Evolutionary conservation across 306 rosid species (phyloP), one percentile per base, ranked within the genome.

Genomic region (Rosa persica): DNA sequence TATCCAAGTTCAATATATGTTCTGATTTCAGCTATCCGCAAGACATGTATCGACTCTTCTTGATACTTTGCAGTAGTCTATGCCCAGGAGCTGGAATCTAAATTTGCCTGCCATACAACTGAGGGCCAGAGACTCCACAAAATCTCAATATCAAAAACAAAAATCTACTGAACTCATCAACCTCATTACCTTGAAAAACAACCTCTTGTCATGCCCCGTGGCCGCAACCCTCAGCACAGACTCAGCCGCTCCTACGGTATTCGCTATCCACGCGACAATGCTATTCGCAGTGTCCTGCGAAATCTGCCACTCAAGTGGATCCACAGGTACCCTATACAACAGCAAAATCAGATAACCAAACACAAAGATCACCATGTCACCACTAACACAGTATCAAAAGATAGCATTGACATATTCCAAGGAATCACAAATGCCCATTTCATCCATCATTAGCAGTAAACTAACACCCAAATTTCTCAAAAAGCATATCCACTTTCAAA

Each of bases 181-280:
- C 9, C n/a, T n/a, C 57, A 4, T 15, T 79, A 90, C 98, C 94
- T 90, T 95, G 8, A 95, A 72, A 76, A 92, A 95, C 44, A 95
- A 96, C 85, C 98, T 88, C 83, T 92, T 95, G 81, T 95, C 98
- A 68, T 91, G 98, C 67, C 97, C 98, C 3, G 97, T 95, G 2
- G 98, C 98, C 1, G 98, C 98, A 52, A 95, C 98, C 81, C 98
- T 91, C 49, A 95, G 82, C 5, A 95, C 98, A 54, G 98, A 95
- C 81, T 92, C 98, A 2, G 98, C 89, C 1, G 97, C 98, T 20
- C 98, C 98, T 0, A 95, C 44, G 17, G 98, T 95, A 67, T 95
- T 95, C 3, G 92, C 98, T 30, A 95, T 85, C 71, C 96, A 87
- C 0, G 97, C 98, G 8, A 92, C 91, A 36, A 92, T 77, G 75